phyloP scores from a whole-genome alignment of 208 protist species.

The Wallacemonas sp. region DNA sequence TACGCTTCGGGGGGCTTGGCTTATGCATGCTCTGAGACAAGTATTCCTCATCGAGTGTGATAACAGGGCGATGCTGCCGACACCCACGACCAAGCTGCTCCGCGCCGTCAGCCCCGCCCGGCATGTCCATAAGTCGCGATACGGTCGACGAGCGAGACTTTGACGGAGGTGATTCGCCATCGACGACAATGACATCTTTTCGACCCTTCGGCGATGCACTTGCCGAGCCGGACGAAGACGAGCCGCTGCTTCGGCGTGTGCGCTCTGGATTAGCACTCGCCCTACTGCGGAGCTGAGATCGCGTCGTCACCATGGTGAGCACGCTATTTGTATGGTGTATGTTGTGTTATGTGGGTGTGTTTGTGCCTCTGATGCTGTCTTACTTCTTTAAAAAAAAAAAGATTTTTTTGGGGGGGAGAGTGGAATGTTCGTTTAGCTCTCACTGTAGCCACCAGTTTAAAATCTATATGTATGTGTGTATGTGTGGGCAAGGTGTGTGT shows the following conservation, averaged over 20 bases:
- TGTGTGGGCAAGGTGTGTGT: too few species aligned
- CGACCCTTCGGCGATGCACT: background rate
- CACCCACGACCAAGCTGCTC: conserved; percentile 71
- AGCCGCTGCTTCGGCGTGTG: background rate
- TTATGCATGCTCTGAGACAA: conserved; percentile 17
- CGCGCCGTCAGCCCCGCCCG: background rate
- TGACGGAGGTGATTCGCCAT: background rate
- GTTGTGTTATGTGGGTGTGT: conserved; percentile 1
- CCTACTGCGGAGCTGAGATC: conserved; percentile 21
- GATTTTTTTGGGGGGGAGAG: background rate
- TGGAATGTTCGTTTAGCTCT: background rate
- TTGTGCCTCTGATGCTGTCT: background rate
- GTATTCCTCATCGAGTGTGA: conserved; percentile 55
- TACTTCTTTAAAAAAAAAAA: background rate
- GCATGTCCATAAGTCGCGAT: background rate
- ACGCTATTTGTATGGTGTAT: background rate
- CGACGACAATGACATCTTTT: background rate
- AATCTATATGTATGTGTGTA: too few species aligned
- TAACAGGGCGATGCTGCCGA: conserved; percentile 34
- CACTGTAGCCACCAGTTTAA: too few species aligned
- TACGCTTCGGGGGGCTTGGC: background rate
- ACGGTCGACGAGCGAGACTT: background rate
- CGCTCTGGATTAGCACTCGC: background rate
- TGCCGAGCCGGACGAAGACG: conserved; percentile 1
- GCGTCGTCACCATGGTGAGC: conserved; percentile 32